phyloP scores from a whole-genome alignment of 2,329 filamentous ascomycete genomes.

The Aspergillus pseudoviridinutans region DNA sequence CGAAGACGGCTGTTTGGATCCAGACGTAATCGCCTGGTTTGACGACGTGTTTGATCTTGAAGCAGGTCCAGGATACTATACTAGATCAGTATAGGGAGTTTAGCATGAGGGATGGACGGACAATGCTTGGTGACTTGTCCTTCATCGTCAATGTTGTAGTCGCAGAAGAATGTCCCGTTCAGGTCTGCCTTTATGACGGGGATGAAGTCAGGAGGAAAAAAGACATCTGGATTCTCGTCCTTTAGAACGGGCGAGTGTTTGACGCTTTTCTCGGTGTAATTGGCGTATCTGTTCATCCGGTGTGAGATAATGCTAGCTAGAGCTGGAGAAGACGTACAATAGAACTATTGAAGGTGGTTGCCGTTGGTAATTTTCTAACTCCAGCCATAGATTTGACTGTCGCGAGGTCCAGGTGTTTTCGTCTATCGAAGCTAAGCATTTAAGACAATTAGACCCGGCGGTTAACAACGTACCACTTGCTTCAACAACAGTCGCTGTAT shows the following conservation, averaged over 20 bases:
- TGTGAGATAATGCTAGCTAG: neutral
- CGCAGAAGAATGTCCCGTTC: constrained; percentile 18
- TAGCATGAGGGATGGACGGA: neutral
- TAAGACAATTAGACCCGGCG: neutral
- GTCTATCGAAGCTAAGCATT: neutral
- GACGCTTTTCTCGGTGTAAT: neutral
- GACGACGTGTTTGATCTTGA: constrained; percentile 19
- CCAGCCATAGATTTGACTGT: neutral
- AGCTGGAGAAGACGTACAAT: neutral
- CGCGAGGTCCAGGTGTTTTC: neutral
- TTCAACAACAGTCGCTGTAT: neutral
- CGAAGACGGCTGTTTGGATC: constrained; percentile 17
- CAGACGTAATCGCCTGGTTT: constrained; percentile 13
- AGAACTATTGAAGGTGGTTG: neutral
- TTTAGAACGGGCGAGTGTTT: neutral
- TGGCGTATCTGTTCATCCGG: neutral
- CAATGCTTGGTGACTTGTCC: neutral
- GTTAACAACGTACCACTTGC: neutral
- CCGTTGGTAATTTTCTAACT: neutral
- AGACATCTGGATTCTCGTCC: neutral
- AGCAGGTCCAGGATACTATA: constrained; percentile 21
- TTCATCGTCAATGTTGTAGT: constrained; percentile 5
- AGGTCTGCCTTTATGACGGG: constrained; percentile 12
- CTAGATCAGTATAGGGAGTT: neutral
- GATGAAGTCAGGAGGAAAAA: constrained; percentile 3